These are phyloP conservation scores for Aaosphaeria arxii DNA, from an alignment of 2,329 filamentous ascomycete species.

Conservation along the genomic window DNA sequence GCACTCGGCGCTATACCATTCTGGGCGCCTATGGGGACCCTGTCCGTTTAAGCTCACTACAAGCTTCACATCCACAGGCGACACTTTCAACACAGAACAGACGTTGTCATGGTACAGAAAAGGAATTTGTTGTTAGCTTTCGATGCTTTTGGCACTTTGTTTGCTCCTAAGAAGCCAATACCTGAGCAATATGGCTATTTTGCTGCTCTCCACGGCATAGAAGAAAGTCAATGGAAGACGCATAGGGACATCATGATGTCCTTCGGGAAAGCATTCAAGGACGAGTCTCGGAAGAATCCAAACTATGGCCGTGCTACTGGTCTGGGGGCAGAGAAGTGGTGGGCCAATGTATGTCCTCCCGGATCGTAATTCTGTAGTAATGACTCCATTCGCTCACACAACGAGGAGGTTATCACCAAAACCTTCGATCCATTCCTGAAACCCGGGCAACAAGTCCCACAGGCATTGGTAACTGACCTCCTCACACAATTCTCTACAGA, in stretches of 20 bases:
- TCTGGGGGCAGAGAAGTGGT: slow-evolving; percentile 56
- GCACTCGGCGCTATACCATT: slow-evolving; percentile 11
- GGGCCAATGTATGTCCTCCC: slow-evolving; percentile 51
- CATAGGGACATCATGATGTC: slow-evolving; percentile 23
- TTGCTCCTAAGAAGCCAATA: slow-evolving; percentile 51
- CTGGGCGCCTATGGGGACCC: slow-evolving; percentile 3
- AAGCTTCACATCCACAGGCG: neutral
- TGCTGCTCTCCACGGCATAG: slow-evolving; percentile 51
- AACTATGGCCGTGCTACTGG: slow-evolving; percentile 58
- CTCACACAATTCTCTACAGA: slow-evolving; percentile 53
- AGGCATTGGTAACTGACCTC: slow-evolving; percentile 47
- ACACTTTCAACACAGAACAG: neutral
- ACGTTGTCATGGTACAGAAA: slow-evolving; percentile 7
- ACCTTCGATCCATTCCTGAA: slow-evolving; percentile 39
- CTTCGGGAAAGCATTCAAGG: slow-evolving; percentile 30
- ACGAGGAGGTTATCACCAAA: slow-evolving; percentile 47
- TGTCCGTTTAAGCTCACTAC: neutral
- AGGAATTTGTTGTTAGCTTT: slow-evolving; percentile 58
- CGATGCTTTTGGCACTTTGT: slow-evolving; percentile 65
- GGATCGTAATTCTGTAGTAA: neutral
- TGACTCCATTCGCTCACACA: slow-evolving; percentile 27
- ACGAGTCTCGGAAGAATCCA: slow-evolving; percentile 47
- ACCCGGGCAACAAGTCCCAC: slow-evolving; percentile 38
- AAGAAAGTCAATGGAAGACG: neutral
- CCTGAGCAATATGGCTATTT: slow-evolving; percentile 53